Evolutionary conservation across 1,139 yeast genomes (phyloP), one percentile per base, ranked within the genome.

Genomic region (Yamadazyma mexicana): DNA sequence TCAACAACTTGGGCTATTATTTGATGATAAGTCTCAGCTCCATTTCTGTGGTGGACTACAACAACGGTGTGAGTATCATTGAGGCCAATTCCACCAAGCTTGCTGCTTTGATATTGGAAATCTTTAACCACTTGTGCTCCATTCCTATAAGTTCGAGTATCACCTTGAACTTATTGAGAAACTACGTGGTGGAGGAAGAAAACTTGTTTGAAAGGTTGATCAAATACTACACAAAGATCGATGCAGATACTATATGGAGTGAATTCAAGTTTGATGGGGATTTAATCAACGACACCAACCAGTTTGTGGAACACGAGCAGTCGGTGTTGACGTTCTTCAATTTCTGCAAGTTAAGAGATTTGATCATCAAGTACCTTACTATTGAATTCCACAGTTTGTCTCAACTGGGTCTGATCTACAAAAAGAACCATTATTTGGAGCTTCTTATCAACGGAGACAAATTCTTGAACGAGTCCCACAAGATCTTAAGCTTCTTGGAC

Each of bases 301-400:
- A 41, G 1, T 74, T 74, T 39, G 58, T 77, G 3, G 49, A 61
- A 1, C 62, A 66, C 31, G 48, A 54, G 5, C 32, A 43, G 27
- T 69, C 77, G 25, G 64, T 76, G 35, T 74, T 78, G 25, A 71
- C 95, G 0, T 67, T 87, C 39, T 65, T 80, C 33, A 69, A 81
- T 0, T 85, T 87, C 50, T 72, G 84, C 42, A 73, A 68, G 33
- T 83, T 80, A 48, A 73, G 95, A 54, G 75, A 80, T 34, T 66
- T 73, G 20, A 64, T 84, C 6, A 64, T 87, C 25, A 87, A 84
- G 47, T 80, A 81, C 50, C 62, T 87, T 40, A 77, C 92, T n/a
- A 62, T 84, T 42, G 94, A 87, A 48, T 68, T 88, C 24, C 89
- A 85, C 53, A 73, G 73, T 41, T 69, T 81, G n/a, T 73, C 83